Evolutionary conservation across 495 filamentous ascomycete genomes (phyloP).

Genomic region (Talaromyces trachyspermus): DNA sequence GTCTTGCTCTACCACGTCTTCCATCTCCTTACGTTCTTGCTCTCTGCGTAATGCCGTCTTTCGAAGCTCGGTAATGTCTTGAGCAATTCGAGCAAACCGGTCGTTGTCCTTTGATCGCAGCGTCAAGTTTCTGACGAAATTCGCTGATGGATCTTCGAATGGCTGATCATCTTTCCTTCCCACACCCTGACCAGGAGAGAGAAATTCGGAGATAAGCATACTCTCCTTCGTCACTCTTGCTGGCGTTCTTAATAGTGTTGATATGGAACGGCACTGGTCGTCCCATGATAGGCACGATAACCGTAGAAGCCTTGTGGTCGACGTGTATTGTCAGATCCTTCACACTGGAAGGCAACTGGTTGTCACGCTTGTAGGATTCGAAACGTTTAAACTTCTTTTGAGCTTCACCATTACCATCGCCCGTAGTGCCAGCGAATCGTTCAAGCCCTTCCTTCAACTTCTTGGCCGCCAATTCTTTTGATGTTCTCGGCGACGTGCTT

Average conservation of each 20-base stretch:
- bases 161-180: slow-evolving; percentile 97
- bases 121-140: slow-evolving; percentile 92
- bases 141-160: slow-evolving; percentile 91
- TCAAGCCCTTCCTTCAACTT: slow-evolving; percentile 84
- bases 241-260: slow-evolving; percentile 96
- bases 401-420: slow-evolving; percentile 79
- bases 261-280: slow-evolving; percentile 98
- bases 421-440: slow-evolving; percentile 71
- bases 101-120: slow-evolving; percentile 84
- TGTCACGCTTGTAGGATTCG: slow-evolving; percentile 98
- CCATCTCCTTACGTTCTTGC: slow-evolving; percentile 98
- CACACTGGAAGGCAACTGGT: slow-evolving; percentile 77
- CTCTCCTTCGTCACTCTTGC: slow-evolving; percentile 90
- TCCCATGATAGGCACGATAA: slow-evolving; percentile 95
- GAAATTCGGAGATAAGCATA: slow-evolving; percentile 89
- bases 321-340: slow-evolving; percentile 82
- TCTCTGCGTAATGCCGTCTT: slow-evolving; percentile 83
- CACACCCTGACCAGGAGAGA: slow-evolving; percentile 95
- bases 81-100: slow-evolving; percentile 79
- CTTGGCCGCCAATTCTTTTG: slow-evolving; percentile 83
- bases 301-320: slow-evolving; percentile 79
- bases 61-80: slow-evolving; percentile 87
- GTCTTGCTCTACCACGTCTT: slow-evolving; percentile 99
- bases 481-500: slow-evolving; percentile 80
- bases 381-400: slow-evolving; percentile 98